phyloP scores from a whole-genome alignment of 768 basidiomycete species.

The Cystobasidiopsis lactophilus region DNA sequence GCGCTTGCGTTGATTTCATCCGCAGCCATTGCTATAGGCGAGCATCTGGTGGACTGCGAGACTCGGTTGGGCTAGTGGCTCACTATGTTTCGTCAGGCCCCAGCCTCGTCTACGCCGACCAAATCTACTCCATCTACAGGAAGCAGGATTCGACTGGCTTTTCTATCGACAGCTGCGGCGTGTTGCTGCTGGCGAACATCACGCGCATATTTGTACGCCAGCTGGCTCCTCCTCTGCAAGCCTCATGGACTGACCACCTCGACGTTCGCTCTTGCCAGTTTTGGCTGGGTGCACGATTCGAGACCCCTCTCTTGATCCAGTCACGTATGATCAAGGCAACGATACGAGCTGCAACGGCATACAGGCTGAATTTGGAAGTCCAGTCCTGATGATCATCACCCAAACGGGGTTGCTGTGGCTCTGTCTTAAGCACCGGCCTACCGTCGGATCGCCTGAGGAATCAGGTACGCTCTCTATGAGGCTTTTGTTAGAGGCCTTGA shows the following conservation, averaged over 20 bases:
- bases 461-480: too few relatives aligned
- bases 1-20: too few relatives aligned
- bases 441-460: too few relatives aligned
- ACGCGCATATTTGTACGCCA: conserved; percentile 1
- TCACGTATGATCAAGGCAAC: too few relatives aligned
- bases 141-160: conserved; percentile 14
- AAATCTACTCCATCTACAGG: conserved; percentile 9
- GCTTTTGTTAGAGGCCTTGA: too few relatives aligned
- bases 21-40: too few relatives aligned
- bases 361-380: too few relatives aligned
- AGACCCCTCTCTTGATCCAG: conserved; percentile 13
- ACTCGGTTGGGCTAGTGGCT: too few relatives aligned
- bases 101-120: conserved; percentile 12
- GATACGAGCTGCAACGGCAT: too few relatives aligned
- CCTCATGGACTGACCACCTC: conserved; percentile 10
- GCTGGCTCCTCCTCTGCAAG: neutral
- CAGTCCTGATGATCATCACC: conserved; percentile 10
- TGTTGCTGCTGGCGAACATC: conserved; percentile 16
- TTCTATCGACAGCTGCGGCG: conserved; percentile 10
- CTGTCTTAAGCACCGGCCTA: neutral
- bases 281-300: conserved; percentile 12
- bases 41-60: too few relatives aligned
- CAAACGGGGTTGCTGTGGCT: conserved; percentile 4
- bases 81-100: conserved; percentile 9
- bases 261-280: neutral